phyloP scores from a whole-genome alignment of 495 filamentous ascomycete species.

The Aspergillus cristatus region DNA sequence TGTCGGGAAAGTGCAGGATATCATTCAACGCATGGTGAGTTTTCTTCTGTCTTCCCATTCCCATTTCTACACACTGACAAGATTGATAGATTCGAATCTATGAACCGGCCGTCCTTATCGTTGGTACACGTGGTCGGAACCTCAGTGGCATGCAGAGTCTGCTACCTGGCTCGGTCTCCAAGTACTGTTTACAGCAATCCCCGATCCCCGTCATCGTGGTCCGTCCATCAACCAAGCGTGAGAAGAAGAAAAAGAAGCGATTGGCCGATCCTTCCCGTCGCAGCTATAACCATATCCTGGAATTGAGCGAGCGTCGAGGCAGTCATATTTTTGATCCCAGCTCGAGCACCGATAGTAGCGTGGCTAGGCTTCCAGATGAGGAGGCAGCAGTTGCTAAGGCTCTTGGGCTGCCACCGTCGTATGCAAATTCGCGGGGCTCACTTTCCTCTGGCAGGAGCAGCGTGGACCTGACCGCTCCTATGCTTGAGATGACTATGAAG shows the following conservation, averaged over 20 bases:
- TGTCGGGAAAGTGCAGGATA: conserved; percentile 83
- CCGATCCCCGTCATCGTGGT: conserved; percentile 97
- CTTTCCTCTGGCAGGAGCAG: conserved; percentile 40
- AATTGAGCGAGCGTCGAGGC: conserved; percentile 45
- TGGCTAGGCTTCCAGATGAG: conserved; percentile 41
- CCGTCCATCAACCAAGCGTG: conserved; percentile 77
- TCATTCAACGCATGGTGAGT: conserved; percentile 86
- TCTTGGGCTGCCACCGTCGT: conserved; percentile 48
- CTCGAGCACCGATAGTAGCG: conserved; percentile 32
- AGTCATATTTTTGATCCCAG: conserved; percentile 46
- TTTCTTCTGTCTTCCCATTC: not conserved
- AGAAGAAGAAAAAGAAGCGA: conserved; percentile 87
- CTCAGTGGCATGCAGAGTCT: conserved; percentile 83
- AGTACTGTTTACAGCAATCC: conserved; percentile 93
- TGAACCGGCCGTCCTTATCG: conserved; percentile 89
- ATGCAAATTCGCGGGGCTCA: conserved; percentile 35
- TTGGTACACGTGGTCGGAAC: conserved; percentile 82
- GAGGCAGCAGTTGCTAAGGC: conserved; percentile 68
- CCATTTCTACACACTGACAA: conserved; percentile 7
- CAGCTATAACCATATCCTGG: conserved; percentile 72
- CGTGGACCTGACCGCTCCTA: not conserved
- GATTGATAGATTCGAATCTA: conserved; percentile 73
- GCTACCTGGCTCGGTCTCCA: conserved; percentile 87
- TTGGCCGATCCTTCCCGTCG: conserved; percentile 67
- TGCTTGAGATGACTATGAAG: too few relatives aligned